phyloP scores from a whole-genome alignment of 2,329 filamentous ascomycete species.

The Fusarium luffae region DNA sequence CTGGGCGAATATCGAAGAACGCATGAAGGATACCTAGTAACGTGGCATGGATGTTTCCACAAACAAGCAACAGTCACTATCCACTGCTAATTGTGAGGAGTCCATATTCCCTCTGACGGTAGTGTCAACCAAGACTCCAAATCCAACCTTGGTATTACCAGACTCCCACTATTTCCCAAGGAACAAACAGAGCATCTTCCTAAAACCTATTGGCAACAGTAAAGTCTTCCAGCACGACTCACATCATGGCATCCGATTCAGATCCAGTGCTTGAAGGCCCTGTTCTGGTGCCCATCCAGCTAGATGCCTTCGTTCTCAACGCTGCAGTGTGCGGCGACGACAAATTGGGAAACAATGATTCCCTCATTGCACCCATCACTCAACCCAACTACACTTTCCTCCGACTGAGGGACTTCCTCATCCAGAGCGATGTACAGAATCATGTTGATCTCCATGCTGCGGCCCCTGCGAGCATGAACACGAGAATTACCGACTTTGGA shows the following conservation, averaged over 20 bases:
- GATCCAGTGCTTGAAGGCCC: background rate
- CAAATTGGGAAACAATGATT: background rate
- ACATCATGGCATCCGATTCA: background rate
- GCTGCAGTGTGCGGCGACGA: background rate
- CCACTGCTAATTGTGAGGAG: background rate
- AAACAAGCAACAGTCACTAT: background rate
- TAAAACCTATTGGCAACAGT: background rate
- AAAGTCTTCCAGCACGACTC: background rate
- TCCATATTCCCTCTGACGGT: background rate
- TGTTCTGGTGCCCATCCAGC: background rate
- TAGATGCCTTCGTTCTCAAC: background rate
- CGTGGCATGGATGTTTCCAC: background rate
- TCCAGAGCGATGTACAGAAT: background rate
- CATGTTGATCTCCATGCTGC: background rate
- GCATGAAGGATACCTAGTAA: background rate
- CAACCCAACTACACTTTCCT: slow-evolving; percentile 2
- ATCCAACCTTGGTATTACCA: background rate
- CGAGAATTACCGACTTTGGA: background rate
- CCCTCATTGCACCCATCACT: background rate
- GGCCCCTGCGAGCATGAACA: background rate
- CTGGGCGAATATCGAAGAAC: background rate
- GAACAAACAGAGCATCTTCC: background rate
- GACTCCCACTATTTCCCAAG: background rate
- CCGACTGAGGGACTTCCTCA: background rate
- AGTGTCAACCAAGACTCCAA: background rate